phyloP scores from a whole-genome alignment of 129 eudicot genomes.

The Smallanthus sonchifolius region DNA sequence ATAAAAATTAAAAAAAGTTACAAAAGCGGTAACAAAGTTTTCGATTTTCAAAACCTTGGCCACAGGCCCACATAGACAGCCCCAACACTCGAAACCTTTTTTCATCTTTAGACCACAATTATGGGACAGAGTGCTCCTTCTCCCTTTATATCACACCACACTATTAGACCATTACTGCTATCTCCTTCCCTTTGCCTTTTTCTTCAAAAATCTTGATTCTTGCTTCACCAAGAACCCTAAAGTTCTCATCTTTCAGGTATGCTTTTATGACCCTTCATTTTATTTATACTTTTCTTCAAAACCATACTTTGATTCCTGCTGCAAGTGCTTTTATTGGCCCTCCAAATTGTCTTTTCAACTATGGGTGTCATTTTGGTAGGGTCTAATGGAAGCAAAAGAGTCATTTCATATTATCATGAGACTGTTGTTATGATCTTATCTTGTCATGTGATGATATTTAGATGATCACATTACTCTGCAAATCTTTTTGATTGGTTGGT shows the following conservation, averaged over 20 bases:
- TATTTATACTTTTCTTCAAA: conserved; percentile 25
- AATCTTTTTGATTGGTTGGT: conserved; percentile 7
- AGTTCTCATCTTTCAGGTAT: conserved; percentile 47
- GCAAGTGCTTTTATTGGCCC: conserved; percentile 17
- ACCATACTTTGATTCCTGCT: conserved; percentile 39
- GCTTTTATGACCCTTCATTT: conserved; percentile 31
- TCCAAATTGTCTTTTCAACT: too few relatives aligned
- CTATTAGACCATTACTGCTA: conserved; percentile 16
- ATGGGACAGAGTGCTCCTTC: conserved; percentile 37
- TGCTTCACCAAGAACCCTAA: conserved; percentile 50
- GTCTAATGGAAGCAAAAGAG: conserved; percentile 6
- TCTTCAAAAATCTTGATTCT: conserved; percentile 9
- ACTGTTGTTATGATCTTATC: neutral
- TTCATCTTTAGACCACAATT: conserved; percentile 41
- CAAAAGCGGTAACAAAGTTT: conserved; percentile 9
- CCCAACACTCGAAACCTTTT: conserved; percentile 37
- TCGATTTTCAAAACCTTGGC: conserved; percentile 23
- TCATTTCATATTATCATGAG: neutral
- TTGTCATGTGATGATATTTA: neutral
- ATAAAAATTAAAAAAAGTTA: too few relatives aligned
- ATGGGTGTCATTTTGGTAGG: conserved; percentile 35
- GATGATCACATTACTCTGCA: conserved; percentile 30
- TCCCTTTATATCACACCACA: conserved; percentile 26
- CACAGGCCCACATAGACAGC: conserved; percentile 35
- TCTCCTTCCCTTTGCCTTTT: conserved; percentile 16